These are phyloP conservation scores for Termitomyces heimii DNA, from an alignment of 768 basidiomycete genomes.

Conservation along the genomic window DNA sequence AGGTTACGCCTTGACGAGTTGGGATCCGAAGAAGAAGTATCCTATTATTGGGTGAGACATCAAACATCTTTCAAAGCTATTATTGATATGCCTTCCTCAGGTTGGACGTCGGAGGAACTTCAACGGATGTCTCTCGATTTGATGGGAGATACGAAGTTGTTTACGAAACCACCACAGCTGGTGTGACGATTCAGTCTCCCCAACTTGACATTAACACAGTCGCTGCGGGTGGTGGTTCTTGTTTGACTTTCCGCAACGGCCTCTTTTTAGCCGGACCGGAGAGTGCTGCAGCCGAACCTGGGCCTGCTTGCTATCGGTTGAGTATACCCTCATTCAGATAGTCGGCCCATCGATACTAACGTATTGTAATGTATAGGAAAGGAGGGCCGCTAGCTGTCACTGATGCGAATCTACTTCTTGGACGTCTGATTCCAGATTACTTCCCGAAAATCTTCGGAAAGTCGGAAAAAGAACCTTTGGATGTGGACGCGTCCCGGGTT, in stretches of 20 bases:
- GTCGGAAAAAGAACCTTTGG: constrained; percentile 79
- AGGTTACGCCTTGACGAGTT: constrained; percentile 89
- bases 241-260: constrained; percentile 84
- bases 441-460: constrained; percentile 96
- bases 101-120: constrained; percentile 91
- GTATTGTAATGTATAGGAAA: constrained; percentile 47
- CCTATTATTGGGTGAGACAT: constrained; percentile 78
- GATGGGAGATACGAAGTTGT: constrained; percentile 89
- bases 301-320: constrained; percentile 86
- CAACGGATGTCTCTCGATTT: constrained; percentile 92
- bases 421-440: constrained; percentile 82
- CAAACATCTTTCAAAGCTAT: background rate
- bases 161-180: constrained; percentile 94
- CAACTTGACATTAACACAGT: constrained; percentile 96
- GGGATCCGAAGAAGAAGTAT: constrained; percentile 63
- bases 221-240: constrained; percentile 91
- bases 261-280: constrained; percentile 90
- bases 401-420: constrained; percentile 88
- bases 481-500: constrained; percentile 58
- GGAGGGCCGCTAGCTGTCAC: constrained; percentile 90
- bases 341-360: background rate
- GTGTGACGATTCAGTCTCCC: constrained; percentile 86
- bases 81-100: constrained; percentile 27
- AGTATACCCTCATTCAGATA: background rate
- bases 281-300: constrained; percentile 91